Evolutionary conservation across 2,329 filamentous ascomycete species (phyloP).

Genomic region (Sarocladiaceae sp.): DNA sequence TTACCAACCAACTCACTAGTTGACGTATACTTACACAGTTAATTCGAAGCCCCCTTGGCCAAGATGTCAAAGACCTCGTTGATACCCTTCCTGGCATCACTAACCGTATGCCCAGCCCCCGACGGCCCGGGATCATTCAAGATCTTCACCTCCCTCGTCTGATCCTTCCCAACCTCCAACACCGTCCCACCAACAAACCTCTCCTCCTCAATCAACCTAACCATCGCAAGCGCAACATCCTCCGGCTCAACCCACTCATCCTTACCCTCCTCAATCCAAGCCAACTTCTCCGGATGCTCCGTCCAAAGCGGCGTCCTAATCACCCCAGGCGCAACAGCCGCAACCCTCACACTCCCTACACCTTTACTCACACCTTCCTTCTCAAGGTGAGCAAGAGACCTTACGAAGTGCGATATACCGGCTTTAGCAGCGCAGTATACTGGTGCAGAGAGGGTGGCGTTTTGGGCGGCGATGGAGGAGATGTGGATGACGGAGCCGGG

Average conservation of each 20-base stretch:
- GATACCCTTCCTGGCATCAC: background rate
- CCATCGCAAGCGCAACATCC: slow-evolving; percentile 31
- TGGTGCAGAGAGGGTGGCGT: slow-evolving; percentile 18
- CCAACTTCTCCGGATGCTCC: slow-evolving; percentile 27
- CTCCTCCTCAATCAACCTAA: slow-evolving; percentile 24
- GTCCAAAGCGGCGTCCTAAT: slow-evolving; percentile 33
- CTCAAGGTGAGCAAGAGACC: slow-evolving; percentile 26
- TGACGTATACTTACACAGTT: too few species aligned
- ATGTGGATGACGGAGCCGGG: slow-evolving; percentile 23
- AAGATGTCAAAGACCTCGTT: slow-evolving; percentile 17
- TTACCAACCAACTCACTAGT: too few species aligned
- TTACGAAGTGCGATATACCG: slow-evolving; percentile 25
- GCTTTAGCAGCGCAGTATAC: slow-evolving; percentile 25
- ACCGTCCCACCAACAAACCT: slow-evolving; percentile 20
- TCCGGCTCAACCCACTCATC: slow-evolving; percentile 30
- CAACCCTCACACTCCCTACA: slow-evolving; percentile 30
- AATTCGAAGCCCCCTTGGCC: background rate
- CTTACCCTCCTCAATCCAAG: slow-evolving; percentile 19
- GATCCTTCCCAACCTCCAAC: slow-evolving; percentile 12
- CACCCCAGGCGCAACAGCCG: slow-evolving; percentile 30
- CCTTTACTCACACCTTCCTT: too few species aligned
- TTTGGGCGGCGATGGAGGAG: slow-evolving; percentile 21
- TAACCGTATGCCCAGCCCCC: slow-evolving; percentile 2
- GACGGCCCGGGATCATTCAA: slow-evolving; percentile 14
- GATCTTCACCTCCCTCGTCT: slow-evolving; percentile 8